These are phyloP conservation scores for Priceomyces fermenticarens DNA, from an alignment of 805 yeast species.

Conservation along the genomic window DNA sequence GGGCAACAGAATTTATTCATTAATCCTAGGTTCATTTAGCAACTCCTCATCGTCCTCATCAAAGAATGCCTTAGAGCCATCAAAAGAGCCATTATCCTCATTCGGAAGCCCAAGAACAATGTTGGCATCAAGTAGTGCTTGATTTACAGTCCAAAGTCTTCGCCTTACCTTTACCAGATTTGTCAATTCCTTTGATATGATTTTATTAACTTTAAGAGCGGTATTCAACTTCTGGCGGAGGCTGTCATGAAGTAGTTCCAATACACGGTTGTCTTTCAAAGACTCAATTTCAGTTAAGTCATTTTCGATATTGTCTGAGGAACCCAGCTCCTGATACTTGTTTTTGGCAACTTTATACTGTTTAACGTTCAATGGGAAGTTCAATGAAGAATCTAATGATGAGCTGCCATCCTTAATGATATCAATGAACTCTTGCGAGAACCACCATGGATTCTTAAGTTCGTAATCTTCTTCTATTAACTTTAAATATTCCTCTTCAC, in stretches of 20 bases:
- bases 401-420: slow-evolving; percentile 16
- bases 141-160: slow-evolving; percentile 39
- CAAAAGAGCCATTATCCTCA: slow-evolving; percentile 1
- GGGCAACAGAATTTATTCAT: neutral
- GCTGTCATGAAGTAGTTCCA: slow-evolving; percentile 20
- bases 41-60: slow-evolving; percentile 11
- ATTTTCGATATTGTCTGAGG: slow-evolving; percentile 12
- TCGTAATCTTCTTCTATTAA: slow-evolving; percentile 32
- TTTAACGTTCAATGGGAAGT: slow-evolving; percentile 29
- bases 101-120: slow-evolving; percentile 33
- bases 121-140: slow-evolving; percentile 42
- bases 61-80: slow-evolving; percentile 4
- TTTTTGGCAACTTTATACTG: slow-evolving; percentile 32
- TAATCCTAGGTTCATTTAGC: slow-evolving; percentile 4
- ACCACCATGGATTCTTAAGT: slow-evolving; percentile 44
- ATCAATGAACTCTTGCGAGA: slow-evolving; percentile 24
- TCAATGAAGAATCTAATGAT: slow-evolving; percentile 16
- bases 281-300: slow-evolving; percentile 9
- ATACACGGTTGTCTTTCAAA: slow-evolving; percentile 12
- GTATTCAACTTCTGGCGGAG: slow-evolving; percentile 35
- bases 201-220: slow-evolving; percentile 34
- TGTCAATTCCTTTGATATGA: slow-evolving; percentile 29
- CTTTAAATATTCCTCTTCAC: slow-evolving; percentile 26
- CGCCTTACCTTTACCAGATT: slow-evolving; percentile 28
- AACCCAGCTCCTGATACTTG: slow-evolving; percentile 26